Evolutionary conservation across 306 rosid species (phyloP), one percentile per base, ranked within the genome.

Genomic region (Heteromeles arbutifolia): DNA sequence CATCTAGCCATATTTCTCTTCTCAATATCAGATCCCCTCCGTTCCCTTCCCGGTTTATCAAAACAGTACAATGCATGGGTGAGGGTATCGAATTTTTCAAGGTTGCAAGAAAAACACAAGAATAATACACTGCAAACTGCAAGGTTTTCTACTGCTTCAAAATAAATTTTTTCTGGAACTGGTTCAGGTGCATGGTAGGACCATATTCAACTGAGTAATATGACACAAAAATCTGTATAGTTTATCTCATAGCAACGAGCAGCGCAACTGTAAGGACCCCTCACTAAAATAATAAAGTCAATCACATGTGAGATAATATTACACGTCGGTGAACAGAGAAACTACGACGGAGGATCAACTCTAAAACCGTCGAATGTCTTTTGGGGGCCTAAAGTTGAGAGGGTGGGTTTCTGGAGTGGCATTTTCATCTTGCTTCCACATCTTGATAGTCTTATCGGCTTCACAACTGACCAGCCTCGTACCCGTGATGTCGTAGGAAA

Each of bases 401-500:
- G 99, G 98, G 67, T 92, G 90, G 74, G 96, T 88, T 88, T 96
- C 98, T 29, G 97, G 97, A 26, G 98, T 89, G 67, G 98, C 98
- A 81, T 28, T 85, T n/a, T 96, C 99, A 15, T 96, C 98, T 86
- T 90, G 96, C 78, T 87, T 96, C 99, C 98, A 96, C 98, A 96
- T 87, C 84, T 96, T 96, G 17, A 96, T 87, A 0, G 98, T 95
- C 91, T 95, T 95, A 89, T 95, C 99, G 17, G 97, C 97, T 89
- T 95, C 97, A 29, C 99, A 95, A 52, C 85, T 68, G 61, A 95
- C 53, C 19, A 95, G 97, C 90, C 99, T 89, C 0, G 97, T 87
- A 44, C 99, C 99, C 5, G 99, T 95, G 4, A 50, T 1, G 67
- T 95, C 99, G 34, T 90, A 95, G 17, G 93, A 84, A 43, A 79